phyloP scores from a whole-genome alignment of 208 protist species.

The Acanthamoeba healyi region DNA sequence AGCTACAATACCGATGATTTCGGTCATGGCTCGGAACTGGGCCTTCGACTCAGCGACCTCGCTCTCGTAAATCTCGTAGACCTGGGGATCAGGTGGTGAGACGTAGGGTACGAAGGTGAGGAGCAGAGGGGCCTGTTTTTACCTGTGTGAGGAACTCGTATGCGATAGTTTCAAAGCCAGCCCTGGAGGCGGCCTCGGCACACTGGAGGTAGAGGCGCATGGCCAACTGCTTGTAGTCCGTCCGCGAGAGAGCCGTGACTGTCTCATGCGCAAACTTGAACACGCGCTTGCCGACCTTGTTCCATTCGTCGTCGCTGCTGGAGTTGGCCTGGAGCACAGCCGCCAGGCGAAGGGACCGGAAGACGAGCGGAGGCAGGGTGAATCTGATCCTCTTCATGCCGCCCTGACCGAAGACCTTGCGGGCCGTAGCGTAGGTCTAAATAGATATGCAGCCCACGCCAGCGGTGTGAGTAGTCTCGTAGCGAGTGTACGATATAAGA shows the following conservation, averaged over 20 bases:
- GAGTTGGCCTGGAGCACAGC: constrained; percentile 78
- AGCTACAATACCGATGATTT: constrained; percentile 90
- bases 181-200: constrained; percentile 91
- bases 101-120: not conserved
- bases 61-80: constrained; percentile 96
- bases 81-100: constrained; percentile 82
- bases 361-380: constrained; percentile 93
- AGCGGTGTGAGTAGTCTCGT: too few species aligned
- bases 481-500: too few species aligned
- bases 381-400: constrained; percentile 92
- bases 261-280: constrained; percentile 85
- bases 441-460: too few species aligned
- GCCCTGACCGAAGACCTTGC: constrained; percentile 93
- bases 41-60: constrained; percentile 91
- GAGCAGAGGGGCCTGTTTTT: not conserved
- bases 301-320: not conserved
- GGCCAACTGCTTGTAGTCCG: constrained; percentile 84
- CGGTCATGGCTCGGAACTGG: constrained; percentile 92
- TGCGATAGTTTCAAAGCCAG: constrained; percentile 89
- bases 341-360: constrained; percentile 91
- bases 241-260: constrained; percentile 82
- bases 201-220: constrained; percentile 94
- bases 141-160: constrained; percentile 92
- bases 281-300: constrained; percentile 60
- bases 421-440: constrained; percentile 93